phyloP scores from a whole-genome alignment of 345 rosid species.

The Turnera subulata region DNA sequence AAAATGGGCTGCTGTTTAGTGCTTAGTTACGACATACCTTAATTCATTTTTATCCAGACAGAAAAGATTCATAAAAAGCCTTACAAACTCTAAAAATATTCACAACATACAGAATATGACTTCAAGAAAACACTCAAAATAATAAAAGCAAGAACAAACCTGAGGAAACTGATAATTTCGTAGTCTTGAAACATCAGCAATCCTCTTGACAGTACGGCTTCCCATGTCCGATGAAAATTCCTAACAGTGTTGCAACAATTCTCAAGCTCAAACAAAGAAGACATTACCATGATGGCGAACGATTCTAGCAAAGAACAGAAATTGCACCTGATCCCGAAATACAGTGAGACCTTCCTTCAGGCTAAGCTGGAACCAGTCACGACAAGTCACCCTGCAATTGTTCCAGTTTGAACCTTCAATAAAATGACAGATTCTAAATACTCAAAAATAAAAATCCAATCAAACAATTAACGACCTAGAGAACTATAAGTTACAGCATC shows the following conservation, averaged over 20 bases:
- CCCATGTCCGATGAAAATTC: slow-evolving; percentile 99
- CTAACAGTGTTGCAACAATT: slow-evolving; percentile 28
- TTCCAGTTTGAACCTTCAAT: slow-evolving; percentile 3
- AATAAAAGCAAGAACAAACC: slow-evolving; percentile 36
- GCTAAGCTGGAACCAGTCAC: slow-evolving; percentile 99
- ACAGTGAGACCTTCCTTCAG: slow-evolving; percentile 99
- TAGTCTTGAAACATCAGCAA: slow-evolving; percentile 90
- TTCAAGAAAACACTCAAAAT: neutral
- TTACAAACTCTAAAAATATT: neutral
- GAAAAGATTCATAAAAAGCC: slow-evolving; percentile 1
- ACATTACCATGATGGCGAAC: neutral
- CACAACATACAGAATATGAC: neutral
- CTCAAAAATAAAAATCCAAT: too few relatives aligned
- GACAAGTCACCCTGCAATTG: slow-evolving; percentile 88
- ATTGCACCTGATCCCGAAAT: slow-evolving; percentile 83
- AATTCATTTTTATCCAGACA: neutral
- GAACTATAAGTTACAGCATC: too few relatives aligned
- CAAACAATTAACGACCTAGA: too few relatives aligned
- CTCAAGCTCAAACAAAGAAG: neutral
- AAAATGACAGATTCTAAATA: too few relatives aligned
- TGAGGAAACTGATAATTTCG: slow-evolving; percentile 86
- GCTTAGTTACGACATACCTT: neutral
- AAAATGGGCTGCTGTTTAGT: slow-evolving; percentile 5
- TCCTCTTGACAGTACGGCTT: slow-evolving; percentile 93
- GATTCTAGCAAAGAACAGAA: slow-evolving; percentile 5